Percentiles rank a stretch among this genome's conserved stretches.
Conservation (phyloP, 2,329 filamentous ascomycete species). For the Colletotrichum theobromicola region DNA sequence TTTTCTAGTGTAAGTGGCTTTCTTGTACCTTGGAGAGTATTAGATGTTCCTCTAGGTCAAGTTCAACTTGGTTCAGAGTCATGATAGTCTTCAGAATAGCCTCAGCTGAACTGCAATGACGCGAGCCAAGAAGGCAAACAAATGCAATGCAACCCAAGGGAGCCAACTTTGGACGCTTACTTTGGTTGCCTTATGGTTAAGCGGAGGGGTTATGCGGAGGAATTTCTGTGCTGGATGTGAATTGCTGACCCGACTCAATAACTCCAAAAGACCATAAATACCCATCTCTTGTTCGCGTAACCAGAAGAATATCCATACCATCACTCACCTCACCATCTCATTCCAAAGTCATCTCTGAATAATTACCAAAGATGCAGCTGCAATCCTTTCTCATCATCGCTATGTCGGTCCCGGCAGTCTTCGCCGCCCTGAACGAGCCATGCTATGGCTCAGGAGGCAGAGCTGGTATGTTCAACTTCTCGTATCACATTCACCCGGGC, state of each 20-base stretch:
- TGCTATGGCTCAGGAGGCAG: slow-evolving; percentile 29
- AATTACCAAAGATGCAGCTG: neutral
- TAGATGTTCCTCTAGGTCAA: neutral
- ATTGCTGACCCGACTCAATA: neutral
- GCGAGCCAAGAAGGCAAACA: neutral
- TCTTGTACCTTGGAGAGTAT: neutral
- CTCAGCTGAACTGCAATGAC: neutral
- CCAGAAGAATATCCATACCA: fast-evolving
- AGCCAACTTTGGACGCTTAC: neutral
- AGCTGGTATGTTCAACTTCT: slow-evolving; percentile 15
- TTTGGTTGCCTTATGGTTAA: neutral
- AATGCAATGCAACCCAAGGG: neutral
- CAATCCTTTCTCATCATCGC: neutral
- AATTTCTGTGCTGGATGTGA: neutral
- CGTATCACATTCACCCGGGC: neutral
- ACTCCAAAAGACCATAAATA: neutral
- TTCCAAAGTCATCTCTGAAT: neutral
- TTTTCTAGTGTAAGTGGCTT: neutral
- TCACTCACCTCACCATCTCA: neutral
- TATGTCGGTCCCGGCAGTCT: slow-evolving; percentile 10
- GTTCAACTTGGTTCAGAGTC: neutral
- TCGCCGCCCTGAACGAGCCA: slow-evolving; percentile 35
- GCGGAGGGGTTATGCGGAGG: neutral
- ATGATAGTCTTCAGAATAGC: neutral
- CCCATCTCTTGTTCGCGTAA: neutral